Evolutionary conservation across 495 filamentous ascomycete species (phyloP).

Genomic region (Filosporella fistucella): DNA sequence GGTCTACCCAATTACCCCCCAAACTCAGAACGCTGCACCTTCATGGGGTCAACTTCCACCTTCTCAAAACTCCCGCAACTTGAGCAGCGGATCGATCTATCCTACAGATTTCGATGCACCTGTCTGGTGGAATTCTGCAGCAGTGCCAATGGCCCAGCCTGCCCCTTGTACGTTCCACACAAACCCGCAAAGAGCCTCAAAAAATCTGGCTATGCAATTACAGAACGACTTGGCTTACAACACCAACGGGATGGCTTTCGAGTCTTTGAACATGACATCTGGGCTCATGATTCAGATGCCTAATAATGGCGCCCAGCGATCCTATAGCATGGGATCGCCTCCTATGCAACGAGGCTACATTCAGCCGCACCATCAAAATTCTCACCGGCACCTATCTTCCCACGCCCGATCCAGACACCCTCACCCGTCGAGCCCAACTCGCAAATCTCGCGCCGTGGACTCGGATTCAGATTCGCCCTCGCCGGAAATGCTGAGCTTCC

Average conservation of each 20-base stretch:
- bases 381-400: neutral
- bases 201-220: slow-evolving; percentile 19
- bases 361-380: slow-evolving; percentile 3
- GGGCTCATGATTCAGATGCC: slow-evolving; percentile 26
- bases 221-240: slow-evolving; percentile 17
- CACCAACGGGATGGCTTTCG: slow-evolving; percentile 3
- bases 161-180: slow-evolving; percentile 13
- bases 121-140: slow-evolving; percentile 22
- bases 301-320: neutral
- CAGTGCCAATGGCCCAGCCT: slow-evolving; percentile 20
- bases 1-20: slow-evolving; percentile 15
- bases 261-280: slow-evolving; percentile 7
- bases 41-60: slow-evolving; percentile 13
- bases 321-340: slow-evolving; percentile 9
- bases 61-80: slow-evolving; percentile 1
- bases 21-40: slow-evolving; percentile 5
- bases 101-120: slow-evolving; percentile 7
- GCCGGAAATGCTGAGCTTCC: neutral
- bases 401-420: neutral
- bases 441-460: neutral
- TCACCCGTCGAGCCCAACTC: neutral
- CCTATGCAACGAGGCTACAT: slow-evolving; percentile 11
- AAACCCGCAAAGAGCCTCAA: slow-evolving; percentile 17
- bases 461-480: neutral
- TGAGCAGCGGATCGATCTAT: slow-evolving; percentile 1